Evolutionary conservation across 805 yeast species (phyloP).

Genomic region (Hanseniaspora pseudoguilliermondii): DNA sequence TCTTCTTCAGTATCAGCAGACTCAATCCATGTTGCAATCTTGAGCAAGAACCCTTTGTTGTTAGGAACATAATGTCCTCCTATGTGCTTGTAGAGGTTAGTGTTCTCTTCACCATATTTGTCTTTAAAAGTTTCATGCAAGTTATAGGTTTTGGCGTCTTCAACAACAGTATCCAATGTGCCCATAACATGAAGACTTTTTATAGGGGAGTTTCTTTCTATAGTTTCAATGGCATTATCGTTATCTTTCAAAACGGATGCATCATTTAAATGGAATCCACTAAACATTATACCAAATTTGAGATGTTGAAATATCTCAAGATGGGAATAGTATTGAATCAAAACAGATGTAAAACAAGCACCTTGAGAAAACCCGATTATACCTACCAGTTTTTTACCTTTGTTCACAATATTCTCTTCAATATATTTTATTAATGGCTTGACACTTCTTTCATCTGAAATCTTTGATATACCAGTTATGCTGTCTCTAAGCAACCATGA

Average conservation of each 20-base stretch:
- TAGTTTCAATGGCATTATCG: conserved; percentile 15
- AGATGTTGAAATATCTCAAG: conserved; percentile 28
- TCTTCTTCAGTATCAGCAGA: conserved; percentile 5
- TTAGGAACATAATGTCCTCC: conserved; percentile 98
- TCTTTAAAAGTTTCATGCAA: conserved; percentile 40
- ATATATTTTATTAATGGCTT: conserved; percentile 34
- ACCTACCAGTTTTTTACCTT: conserved; percentile 36
- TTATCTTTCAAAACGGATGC: conserved; percentile 16
- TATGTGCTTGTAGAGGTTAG: conserved; percentile 53
- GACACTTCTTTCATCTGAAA: conserved; percentile 27
- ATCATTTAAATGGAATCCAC: conserved; percentile 39
- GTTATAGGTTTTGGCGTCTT: conserved; percentile 49
- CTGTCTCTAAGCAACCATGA: conserved; percentile 61
- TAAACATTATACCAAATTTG: conserved; percentile 60
- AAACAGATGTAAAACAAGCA: conserved; percentile 61
- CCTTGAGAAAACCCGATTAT: conserved; percentile 89
- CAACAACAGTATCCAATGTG: conserved; percentile 76
- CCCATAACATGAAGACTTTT: conserved; percentile 67
- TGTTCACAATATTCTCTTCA: conserved; percentile 51
- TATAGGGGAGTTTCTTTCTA: conserved; percentile 18
- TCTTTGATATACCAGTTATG: conserved; percentile 25
- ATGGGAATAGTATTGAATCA: conserved; percentile 41
- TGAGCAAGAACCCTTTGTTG: conserved; percentile 36
- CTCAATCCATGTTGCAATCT: conserved; percentile 28
- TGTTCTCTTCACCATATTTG: conserved; percentile 28